Conservation (phyloP, 176 grass and related monocot genomes). For the Aegilops tauschii region DNA sequence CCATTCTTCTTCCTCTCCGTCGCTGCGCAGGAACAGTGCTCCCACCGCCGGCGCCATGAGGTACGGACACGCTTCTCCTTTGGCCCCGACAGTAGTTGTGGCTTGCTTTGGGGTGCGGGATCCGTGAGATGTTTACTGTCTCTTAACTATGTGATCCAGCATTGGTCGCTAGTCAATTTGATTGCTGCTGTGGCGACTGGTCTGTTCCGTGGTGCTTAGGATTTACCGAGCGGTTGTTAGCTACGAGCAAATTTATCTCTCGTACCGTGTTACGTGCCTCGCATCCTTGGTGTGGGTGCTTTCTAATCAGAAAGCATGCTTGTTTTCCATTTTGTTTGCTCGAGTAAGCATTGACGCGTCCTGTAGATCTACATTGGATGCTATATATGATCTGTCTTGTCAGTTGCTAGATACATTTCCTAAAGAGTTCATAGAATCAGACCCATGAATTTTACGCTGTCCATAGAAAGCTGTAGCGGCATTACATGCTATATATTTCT, state of each 20-base stretch:
- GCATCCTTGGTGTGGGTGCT: background rate
- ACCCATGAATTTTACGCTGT: background rate
- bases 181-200: too few relatives aligned
- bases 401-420: background rate
- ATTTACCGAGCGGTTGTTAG: background rate
- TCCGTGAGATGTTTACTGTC: background rate
- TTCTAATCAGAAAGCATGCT: background rate
- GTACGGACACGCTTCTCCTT: slow-evolving; percentile 11
- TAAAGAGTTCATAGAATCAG: background rate
- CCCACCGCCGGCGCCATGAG: slow-evolving; percentile 29
- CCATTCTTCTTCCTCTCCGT: background rate
- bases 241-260: background rate
- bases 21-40: background rate
- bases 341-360: background rate
- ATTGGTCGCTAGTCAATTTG: background rate
- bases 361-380: background rate
- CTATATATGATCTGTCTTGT: background rate
- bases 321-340: background rate
- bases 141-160: background rate
- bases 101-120: background rate
- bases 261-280: background rate
- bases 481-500: too few relatives aligned
- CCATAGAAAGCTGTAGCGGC: background rate
- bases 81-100: background rate
- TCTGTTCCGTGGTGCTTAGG: background rate